Base-by-base conservation (phyloP, 2,329 filamentous ascomycete species). In the Aureobasidium sp. region DNA sequence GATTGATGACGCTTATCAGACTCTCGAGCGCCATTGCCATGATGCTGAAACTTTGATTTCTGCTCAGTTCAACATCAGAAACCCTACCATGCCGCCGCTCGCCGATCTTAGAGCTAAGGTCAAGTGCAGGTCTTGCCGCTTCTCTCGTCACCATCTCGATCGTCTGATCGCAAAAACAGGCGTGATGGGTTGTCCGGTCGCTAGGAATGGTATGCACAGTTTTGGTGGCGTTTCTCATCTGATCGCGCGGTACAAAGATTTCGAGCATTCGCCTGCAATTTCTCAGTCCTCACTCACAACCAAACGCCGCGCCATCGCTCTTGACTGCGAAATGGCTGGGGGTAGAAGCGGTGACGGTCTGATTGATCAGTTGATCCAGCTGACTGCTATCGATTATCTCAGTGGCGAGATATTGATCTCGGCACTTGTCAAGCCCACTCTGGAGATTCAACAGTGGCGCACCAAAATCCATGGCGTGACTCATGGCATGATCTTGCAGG, bases 261-360 rank as follows among this genome's bases (percentile, higher is more conserved):
- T 58, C 11, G 31, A 58, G 14, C n/a, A 47, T 29, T 11, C 41
- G 4, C 55, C 55, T 12, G 11, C 15, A 11, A 14, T 22, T 20
- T 58, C 12, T 45, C n/a, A n/a, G 1, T 2, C 37, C 11, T 25
- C 17, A 14, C n/a, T n/a, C 9, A 20, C 17, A 1, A 34, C 7
- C 31, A 58, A 58, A n/a, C 55, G 42, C 12, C 27, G 41, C 3
- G 55, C 55, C 14, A 58, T 58, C 20, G 41, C 41, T 2, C 41
- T 58, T 15, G 55, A 58, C 22, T 58, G 55, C 15, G 55, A 58
- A 42, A 58, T 58, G 55, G 55, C 41, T 17, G 55, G 55, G 8
- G 55, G 41, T 11, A 45, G 27, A 14, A 58, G 14, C 5, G 55
- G 41, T 14, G 55, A 47, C 11, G 42, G 55, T 11, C 20, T 58